Conservation (phyloP, 1,284 basidiomycete genomes). For the Cutaneotrichosporon cavernicola region DNA sequence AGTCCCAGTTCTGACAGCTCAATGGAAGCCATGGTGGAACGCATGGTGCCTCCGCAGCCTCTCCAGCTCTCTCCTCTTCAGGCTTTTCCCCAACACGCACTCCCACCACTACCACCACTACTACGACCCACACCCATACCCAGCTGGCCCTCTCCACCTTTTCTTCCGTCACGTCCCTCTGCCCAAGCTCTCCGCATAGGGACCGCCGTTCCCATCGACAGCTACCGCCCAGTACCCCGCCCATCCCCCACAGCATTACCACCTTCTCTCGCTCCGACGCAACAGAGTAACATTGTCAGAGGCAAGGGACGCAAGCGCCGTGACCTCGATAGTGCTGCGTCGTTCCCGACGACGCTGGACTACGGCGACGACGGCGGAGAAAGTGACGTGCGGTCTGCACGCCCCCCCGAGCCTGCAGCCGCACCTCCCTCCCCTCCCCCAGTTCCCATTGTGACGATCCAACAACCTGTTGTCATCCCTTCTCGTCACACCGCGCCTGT, state of each 20-base stretch:
- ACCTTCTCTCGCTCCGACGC: neutral
- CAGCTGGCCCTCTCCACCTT: neutral
- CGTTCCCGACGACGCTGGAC: conserved; percentile 17
- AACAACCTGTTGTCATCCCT: neutral
- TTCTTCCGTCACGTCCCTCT: neutral
- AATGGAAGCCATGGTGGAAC: conserved; percentile 28
- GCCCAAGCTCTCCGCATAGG: neutral
- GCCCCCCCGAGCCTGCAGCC: conserved; percentile 1
- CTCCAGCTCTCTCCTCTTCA: conserved; percentile 3
- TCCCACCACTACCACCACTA: neutral
- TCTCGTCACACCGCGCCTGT: neutral
- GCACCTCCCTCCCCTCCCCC: conserved; percentile 1
- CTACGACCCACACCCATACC: neutral
- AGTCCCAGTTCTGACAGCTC: conserved; percentile 30
- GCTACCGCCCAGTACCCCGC: conserved; percentile 6
- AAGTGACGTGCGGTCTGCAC: neutral
- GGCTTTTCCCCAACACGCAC: neutral
- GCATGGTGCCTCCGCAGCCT: conserved; percentile 24
- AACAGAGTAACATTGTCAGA: neutral
- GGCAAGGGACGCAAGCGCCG: conserved; percentile 9
- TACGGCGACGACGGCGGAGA: conserved; percentile 28
- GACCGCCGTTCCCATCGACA: neutral
- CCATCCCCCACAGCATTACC: neutral
- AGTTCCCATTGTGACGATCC: neutral
- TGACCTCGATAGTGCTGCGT: conserved; percentile 17